phyloP scores from a whole-genome alignment of 345 rosid species.

The Brassica rapa region DNA sequence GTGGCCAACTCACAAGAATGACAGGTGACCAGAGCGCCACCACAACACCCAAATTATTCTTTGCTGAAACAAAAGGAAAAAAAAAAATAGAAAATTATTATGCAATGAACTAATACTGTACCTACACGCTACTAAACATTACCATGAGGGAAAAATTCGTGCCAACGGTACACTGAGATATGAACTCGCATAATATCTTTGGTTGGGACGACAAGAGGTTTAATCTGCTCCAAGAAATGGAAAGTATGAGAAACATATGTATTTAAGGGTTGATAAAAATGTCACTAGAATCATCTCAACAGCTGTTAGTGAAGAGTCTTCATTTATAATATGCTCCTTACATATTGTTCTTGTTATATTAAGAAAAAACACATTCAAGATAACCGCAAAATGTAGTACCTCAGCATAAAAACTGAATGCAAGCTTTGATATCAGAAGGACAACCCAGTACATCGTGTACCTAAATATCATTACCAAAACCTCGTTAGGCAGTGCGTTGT shows the following conservation, averaged over 20 bases:
- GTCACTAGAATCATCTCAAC: background rate
- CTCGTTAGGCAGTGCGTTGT: background rate
- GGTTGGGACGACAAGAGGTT: background rate
- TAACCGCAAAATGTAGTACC: constrained; percentile 36
- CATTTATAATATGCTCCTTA: background rate
- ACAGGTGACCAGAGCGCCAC: background rate
- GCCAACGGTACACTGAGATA: background rate
- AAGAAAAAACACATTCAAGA: background rate
- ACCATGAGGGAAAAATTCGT: background rate
- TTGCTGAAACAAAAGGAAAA: constrained; percentile 22
- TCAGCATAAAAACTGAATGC: constrained; percentile 62
- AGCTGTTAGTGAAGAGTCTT: background rate
- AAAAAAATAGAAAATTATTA: background rate
- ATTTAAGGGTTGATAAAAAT: background rate
- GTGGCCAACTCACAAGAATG: constrained; percentile 22
- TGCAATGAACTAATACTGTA: background rate
- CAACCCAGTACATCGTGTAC: constrained; percentile 66
- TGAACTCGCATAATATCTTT: background rate
- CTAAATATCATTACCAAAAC: constrained; percentile 35
- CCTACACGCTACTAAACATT: background rate
- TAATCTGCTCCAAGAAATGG: background rate
- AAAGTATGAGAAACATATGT: background rate
- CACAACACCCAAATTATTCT: background rate
- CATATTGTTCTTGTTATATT: background rate
- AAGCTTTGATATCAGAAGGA: constrained; percentile 54